Evolutionary conservation across 2,329 filamentous ascomycete species (phyloP), one percentile per base, ranked within the genome.

Genomic region (Fusarium subtropicale): DNA sequence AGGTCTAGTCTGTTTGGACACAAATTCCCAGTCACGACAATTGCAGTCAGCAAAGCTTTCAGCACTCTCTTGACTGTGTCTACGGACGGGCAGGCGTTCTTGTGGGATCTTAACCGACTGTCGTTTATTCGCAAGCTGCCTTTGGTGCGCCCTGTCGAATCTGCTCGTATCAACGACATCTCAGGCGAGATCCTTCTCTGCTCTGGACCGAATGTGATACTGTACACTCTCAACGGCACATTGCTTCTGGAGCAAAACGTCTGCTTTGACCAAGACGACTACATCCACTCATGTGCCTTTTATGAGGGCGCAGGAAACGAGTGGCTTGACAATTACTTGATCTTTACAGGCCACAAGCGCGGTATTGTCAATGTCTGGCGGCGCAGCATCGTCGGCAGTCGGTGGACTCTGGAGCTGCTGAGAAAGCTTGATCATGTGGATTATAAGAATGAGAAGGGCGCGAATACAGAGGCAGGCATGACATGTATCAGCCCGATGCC

Each of bases 101-200:
- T 98, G 5, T 99, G 96, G 96, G 96, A 98, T 77, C 85, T 99
- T 6, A 99, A 98, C 78, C 89, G 93, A 18, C 87, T 94, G 15
- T 92, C 93, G 54, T 97, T 97, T 74, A 90, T 98, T 8, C 88
- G 93, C 45, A 91, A 89, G 78, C 83, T 95, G 24, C 89, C 89
- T 0, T 78, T 84, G 18, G 83, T 84, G 5, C 84, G 87, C 7
- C 80, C 84, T 1, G 82, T 88, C 3, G 88, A 97, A 79, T 95
- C 92, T 71, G 93, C 93, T 1, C 86, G 87, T 13, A 94, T 99
- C 79, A 97, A 97, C 76, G 94, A 97, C 75, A 90, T 95, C 2
- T 94, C 92, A 0, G 96, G 96, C 13, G 93, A 97, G 74, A 93
- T 99, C 47, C 86, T 97, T 76, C 84, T 99, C 7, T 96, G 93